Base-by-base conservation (phyloP, 2,329 filamentous ascomycete genomes). In the Mariannaea elegans region DNA sequence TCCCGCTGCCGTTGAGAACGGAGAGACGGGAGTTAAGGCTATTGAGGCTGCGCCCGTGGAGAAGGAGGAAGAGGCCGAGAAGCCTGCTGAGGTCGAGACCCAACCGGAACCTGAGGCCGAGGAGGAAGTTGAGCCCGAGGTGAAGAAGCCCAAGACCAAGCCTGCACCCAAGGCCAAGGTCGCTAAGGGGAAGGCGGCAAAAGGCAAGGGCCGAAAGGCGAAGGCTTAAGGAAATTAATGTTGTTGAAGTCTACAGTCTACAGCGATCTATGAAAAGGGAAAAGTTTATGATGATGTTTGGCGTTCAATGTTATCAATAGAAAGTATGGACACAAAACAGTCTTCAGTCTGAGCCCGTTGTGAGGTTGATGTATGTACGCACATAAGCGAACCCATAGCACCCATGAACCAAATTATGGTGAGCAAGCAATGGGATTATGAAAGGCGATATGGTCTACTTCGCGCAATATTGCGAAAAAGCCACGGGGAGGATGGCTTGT, bases 341-440 rank as follows among this genome's bases (percentile, higher is more conserved):
- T 27, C 24, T 23, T 59, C 32, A 49, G 57, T 64, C 31, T 23
- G 27, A 12, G 5, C 4, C 19, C 18, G 27, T 14, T 29, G 16
- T 51, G 27, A 54, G 41, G n/a, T 53, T 62, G 48, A n/a, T n/a
- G 42, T 36, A 83, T 87, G 83, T 87, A 74, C 80, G 84, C 84
- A 76, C 84, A 84, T 83, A 87, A 78, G 84, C 84, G 84, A 87
- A 87, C 83, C 84, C 80, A 78, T 76, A 75, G 78, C 79, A 79
- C 81, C 79, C 81, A 77, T 76, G 64, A 67, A 68, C 32, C 32
- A 36, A 7, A 36, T 36, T 14, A 71, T 67, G 71, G 71, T 71
- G 73, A 79, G 81, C 77, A 78, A 76, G 78, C 76, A 75, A 77
- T 76, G 78, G 81, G 83, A 87, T 87, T 87, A 85, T 86, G 81